Evolutionary conservation across 208 protist species (phyloP).

Genomic region (Trypanosoma scelopori): DNA sequence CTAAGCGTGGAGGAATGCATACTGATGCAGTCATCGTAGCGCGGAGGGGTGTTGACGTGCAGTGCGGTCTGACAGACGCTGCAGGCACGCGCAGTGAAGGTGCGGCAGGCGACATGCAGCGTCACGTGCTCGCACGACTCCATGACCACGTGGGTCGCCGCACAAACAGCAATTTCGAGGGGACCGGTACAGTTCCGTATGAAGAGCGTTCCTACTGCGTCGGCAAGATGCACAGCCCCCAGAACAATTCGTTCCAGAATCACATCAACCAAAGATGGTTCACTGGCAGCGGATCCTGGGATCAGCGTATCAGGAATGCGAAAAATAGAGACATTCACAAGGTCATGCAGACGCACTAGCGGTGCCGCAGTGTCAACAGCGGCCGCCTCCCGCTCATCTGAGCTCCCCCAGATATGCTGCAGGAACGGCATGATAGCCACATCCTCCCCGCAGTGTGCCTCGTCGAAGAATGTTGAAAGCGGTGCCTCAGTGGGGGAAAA

Average conservation of each 20-base stretch:
- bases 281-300: constrained; percentile 2
- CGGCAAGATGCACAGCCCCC: constrained; percentile 62
- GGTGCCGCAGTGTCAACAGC: not conserved
- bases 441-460: not conserved
- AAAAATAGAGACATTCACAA: constrained; percentile 37
- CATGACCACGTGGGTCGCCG: constrained; percentile 53
- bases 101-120: constrained; percentile 54
- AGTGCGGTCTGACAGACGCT: constrained; percentile 65
- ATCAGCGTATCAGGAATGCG: constrained; percentile 31
- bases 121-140: constrained; percentile 67
- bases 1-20: constrained; percentile 71
- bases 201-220: constrained; percentile 49
- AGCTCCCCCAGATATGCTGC: not conserved
- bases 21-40: constrained; percentile 44
- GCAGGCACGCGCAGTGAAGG: constrained; percentile 55
- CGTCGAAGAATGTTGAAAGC: constrained; percentile 22
- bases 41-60: constrained; percentile 66
- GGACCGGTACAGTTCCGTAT: constrained; percentile 65
- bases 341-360: constrained; percentile 45
- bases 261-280: constrained; percentile 29
- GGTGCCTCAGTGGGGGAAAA: constrained; percentile 7
- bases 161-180: constrained; percentile 67
- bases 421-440: constrained; percentile 15
- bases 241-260: constrained; percentile 52
- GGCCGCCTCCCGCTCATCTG: not conserved